Conservation (phyloP, 2,329 filamentous ascomycete genomes). For the Botrytis medusae region DNA sequence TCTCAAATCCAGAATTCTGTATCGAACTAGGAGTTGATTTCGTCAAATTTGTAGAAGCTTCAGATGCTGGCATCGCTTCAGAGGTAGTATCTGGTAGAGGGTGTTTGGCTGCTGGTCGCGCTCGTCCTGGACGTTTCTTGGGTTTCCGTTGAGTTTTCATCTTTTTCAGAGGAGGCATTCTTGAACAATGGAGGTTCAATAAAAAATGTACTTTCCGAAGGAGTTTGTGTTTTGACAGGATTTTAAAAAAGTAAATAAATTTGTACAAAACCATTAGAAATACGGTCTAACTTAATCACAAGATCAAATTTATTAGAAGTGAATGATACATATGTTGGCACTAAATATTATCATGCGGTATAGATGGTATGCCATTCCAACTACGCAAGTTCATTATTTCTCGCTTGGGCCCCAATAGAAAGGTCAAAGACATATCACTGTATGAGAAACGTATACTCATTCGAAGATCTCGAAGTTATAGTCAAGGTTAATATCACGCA, state of each 20-base stretch:
- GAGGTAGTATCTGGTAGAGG: not conserved
- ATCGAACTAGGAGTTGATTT: not conserved
- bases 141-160: no score
- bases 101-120: not conserved
- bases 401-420: not conserved
- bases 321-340: not conserved
- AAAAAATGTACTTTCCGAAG: not conserved
- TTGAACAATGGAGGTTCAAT: not conserved
- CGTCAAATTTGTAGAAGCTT: not conserved
- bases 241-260: not conserved
- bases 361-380: not conserved
- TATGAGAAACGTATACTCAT: not conserved
- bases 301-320: not conserved
- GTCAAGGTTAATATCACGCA: no score
- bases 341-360: no score
- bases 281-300: not conserved
- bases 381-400: not conserved
- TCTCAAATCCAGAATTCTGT: not conserved
- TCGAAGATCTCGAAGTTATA: not conserved
- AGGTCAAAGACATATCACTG: not conserved
- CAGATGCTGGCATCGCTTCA: not conserved
- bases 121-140: not conserved
- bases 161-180: no score
- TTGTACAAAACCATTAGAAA: not conserved
- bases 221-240: not conserved